These are phyloP conservation scores for Penicillium sp. DNA, from an alignment of 2,329 filamentous ascomycete species.

Conservation along the genomic window DNA sequence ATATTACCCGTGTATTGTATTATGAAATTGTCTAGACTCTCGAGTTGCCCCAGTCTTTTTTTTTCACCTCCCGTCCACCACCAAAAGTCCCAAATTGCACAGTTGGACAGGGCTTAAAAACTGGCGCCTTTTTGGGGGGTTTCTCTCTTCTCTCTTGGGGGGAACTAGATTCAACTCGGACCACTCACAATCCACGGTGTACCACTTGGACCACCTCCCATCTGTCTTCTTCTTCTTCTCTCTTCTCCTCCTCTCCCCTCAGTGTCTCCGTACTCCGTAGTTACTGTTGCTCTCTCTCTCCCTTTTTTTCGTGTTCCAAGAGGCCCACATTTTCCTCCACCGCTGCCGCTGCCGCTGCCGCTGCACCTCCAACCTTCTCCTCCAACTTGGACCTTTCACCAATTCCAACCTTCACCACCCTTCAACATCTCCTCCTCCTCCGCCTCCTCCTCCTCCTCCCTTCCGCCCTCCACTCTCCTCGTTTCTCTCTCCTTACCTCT, in stretches of 20 bases:
- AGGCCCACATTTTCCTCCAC: slow-evolving; percentile 21
- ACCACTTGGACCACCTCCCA: slow-evolving; percentile 2
- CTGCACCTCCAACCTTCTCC: slow-evolving; percentile 13
- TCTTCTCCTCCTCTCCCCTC: no score
- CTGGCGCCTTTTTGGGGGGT: not conserved
- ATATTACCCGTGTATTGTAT: not conserved
- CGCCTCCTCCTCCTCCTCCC: slow-evolving; percentile 15
- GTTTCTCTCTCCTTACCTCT: not conserved
- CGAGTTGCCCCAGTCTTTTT: not conserved
- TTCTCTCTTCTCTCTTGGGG: not conserved
- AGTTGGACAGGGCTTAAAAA: no score
- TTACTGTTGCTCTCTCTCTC: not conserved
- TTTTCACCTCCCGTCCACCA: not conserved
- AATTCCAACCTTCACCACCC: slow-evolving; percentile 1
- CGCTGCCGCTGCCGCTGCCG: slow-evolving; percentile 11
- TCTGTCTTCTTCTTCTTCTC: no score
- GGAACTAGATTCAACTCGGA: no score
- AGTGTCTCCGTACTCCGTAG: no score
- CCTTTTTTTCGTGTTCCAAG: slow-evolving; percentile 36
- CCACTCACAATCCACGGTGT: no score
- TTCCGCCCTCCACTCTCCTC: slow-evolving; percentile 16
- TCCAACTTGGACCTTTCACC: not conserved
- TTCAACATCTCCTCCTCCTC: slow-evolving; percentile 17
- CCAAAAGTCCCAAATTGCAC: no score
- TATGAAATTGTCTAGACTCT: not conserved